Conservation (phyloP, 768 basidiomycete species). For the Suillus clintonianus region DNA sequence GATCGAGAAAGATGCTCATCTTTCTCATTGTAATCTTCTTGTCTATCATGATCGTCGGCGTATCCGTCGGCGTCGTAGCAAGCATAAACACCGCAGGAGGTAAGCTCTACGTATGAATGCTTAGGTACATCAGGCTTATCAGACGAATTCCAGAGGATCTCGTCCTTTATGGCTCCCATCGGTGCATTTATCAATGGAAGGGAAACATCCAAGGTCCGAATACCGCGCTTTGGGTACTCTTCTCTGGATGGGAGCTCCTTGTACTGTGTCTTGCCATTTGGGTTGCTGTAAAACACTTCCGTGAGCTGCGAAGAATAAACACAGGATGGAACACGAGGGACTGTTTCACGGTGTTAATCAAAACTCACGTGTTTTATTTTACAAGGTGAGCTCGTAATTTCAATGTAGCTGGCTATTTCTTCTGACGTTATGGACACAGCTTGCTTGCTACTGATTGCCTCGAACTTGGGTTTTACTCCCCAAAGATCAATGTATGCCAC, state of each 20-base stretch:
- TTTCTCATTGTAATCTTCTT: neutral
- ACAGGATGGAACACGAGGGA: neutral
- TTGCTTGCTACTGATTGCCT: no score
- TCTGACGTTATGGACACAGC: no score
- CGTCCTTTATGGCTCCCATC: neutral
- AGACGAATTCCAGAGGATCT: neutral
- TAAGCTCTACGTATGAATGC: neutral
- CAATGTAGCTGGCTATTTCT: neutral
- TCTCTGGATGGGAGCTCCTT: neutral
- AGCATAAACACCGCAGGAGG: neutral
- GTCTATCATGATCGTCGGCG: neutral
- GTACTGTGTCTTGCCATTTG: neutral
- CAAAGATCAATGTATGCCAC: no score
- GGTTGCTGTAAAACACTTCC: neutral
- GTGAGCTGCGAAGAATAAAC: neutral
- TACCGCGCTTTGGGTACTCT: neutral
- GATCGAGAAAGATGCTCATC: neutral
- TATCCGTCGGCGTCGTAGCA: neutral
- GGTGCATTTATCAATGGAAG: neutral
- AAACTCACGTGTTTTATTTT: neutral
- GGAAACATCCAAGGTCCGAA: no score
- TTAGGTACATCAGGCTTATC: neutral
- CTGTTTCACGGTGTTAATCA: neutral
- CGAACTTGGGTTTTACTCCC: no score
- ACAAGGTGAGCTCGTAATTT: neutral